Percentiles rank a stretch among this genome's conserved stretches.
These are phyloP conservation scores for Penicillium sp. DNA, from an alignment of 2,329 filamentous ascomycete genomes.

Conservation along the genomic window DNA sequence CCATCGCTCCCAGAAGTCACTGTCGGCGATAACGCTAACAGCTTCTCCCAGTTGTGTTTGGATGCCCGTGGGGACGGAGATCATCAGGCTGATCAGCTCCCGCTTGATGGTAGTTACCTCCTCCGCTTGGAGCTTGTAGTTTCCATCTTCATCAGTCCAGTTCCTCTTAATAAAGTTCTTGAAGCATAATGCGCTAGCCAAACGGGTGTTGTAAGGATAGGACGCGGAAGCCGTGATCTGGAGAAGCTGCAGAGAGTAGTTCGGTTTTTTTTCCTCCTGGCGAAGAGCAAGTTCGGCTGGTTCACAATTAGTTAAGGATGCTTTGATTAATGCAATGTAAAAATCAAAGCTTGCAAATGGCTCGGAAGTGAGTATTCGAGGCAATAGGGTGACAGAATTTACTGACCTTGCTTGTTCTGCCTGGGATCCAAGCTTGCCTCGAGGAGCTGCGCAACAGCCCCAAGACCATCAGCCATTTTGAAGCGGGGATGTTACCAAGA, in stretches of 20 bases:
- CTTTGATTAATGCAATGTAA: no score
- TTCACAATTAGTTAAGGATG: no score
- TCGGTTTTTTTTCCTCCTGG: slow-evolving; percentile 68
- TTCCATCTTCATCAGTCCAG: slow-evolving; percentile 92
- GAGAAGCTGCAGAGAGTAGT: slow-evolving; percentile 79
- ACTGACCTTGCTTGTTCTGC: no score
- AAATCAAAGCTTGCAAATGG: no score
- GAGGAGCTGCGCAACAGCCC: no score
- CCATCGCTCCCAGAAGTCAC: slow-evolving; percentile 93
- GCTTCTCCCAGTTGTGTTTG: slow-evolving; percentile 93
- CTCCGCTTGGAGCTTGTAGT: slow-evolving; percentile 72
- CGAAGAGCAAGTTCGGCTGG: slow-evolving; percentile 76
- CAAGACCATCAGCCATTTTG: no score
- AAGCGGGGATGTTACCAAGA: no score
- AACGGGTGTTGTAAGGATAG: slow-evolving; percentile 66
- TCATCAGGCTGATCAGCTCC: slow-evolving; percentile 94
- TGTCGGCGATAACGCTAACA: slow-evolving; percentile 94
- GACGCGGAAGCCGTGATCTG: slow-evolving; percentile 75
- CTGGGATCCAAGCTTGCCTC: no score
- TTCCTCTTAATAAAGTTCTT: slow-evolving; percentile 95
- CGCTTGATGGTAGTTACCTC: slow-evolving; percentile 88
- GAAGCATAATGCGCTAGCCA: slow-evolving; percentile 86
- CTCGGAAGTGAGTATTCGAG: no score
- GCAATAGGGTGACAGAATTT: no score
- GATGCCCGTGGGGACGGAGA: slow-evolving; percentile 73